Base-by-base conservation (phyloP, 1,284 basidiomycete species). In the Pseudozyma tsukubaensis region DNA sequence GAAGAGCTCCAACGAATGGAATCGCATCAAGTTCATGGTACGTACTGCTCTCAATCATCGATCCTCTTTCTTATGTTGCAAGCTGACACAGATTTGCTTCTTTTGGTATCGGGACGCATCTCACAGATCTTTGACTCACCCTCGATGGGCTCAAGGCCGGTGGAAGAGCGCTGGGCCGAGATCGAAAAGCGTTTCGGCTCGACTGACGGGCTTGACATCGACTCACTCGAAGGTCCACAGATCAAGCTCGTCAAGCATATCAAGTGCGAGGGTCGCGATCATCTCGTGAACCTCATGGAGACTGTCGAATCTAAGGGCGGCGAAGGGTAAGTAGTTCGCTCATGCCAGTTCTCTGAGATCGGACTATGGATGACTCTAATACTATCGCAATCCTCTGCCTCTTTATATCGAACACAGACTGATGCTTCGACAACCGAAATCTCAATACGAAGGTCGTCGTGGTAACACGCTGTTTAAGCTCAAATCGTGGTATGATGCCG, bases 401-500 rank as follows among this genome's bases (percentile, higher is more conserved):
- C 6, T 29, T 29, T 3, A 3, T 29, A 29, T 29, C 24, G 24
- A 3, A 29, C 24, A 35, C 70, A 84, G 83, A 5, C 54, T 91
- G 19, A 91, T 91, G 90, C 85, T 91, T n/a, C 85, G 90, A 14
- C 86, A 87, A 62, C 87, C 89, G 8, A 83, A 79, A 0, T 85
- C 89, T 10, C 63, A 82, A 47, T 91, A 91, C 70, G 89, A 89
- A 76, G 87, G 87, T 7, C 82, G 84, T 34, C 87, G 90, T 35
- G 89, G 89, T 1, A 85, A 80, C 2, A 87, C 88, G 2, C 83
- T 91, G 5, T 85, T 89, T 50, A 91, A 91, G 79, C 87, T 90
- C 82, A 91, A 91, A 87, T 89, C 89, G 1, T 90, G 90, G 82
- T 88, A 89, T 76, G 90, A 91, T 71, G 90, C 89, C 6, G 90